Evolutionary conservation across 2,329 filamentous ascomycete genomes (phyloP), one percentile per base, ranked within the genome.

Genomic region (Metarhizium album): DNA sequence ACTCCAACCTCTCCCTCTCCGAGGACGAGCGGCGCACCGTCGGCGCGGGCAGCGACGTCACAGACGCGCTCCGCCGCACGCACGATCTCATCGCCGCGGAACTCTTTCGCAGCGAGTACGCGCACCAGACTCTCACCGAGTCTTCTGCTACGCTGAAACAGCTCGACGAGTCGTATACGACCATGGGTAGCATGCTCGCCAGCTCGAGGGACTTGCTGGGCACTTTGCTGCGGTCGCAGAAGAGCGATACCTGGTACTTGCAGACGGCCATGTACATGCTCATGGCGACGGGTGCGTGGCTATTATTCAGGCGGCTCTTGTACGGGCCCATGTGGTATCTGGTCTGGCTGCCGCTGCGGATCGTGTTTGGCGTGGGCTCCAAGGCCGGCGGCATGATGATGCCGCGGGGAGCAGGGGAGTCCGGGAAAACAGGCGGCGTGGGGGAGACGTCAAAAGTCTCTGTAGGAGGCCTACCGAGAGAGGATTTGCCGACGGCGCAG

Each of bases 221-320:
- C 6, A 88, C 87, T 18, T 73, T 98, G 45, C 71, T 97, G 45
- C 81, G 82, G 54, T 93, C 87, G 56, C 89, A 94, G 64, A 98
- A 98, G 75, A 93, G 86, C 57, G 93, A 98, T 64, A 96, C 90
- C 2, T 98, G 93, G 93, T 98, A 98, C 65, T 78, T 98, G 33
- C 86, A 93, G 68, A 94, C 87, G 37, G 82, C 90, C 2, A 83
- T 97, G 57, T 94, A 90, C 64, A 76, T 96, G 59, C 77, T 97
- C 16, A 62, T 86, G 22, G 79, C 71, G 5, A 96, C 90, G 1
- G 82, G 90, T 42, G 75, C 73, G 29, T 98, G 93, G 93, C 76
- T 98, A 7, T 64, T 95, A 6, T 96, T 94, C 62, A 75, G 93
- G 27, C 75, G 93, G 43, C 74, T 91, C 40, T 63, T 98, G 7